These are phyloP conservation scores for Ceratobasidium sp. DNA, from an alignment of 1,284 basidiomycete species.

Conservation along the genomic window DNA sequence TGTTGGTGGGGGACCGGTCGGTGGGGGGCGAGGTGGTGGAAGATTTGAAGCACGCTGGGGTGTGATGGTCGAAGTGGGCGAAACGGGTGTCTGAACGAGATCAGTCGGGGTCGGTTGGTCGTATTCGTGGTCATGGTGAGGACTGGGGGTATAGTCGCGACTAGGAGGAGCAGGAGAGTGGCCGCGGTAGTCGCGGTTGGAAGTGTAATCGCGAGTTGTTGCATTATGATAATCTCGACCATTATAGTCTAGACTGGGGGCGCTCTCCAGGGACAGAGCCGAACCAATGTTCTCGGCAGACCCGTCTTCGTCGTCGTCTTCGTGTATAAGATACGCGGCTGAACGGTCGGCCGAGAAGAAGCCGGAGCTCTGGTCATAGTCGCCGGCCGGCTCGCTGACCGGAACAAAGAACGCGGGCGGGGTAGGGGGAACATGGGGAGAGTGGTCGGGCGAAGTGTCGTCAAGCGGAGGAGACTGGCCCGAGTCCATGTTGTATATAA, in stretches of 20 bases:
- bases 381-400: background rate
- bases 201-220: slow-evolving; percentile 41
- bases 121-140: slow-evolving; percentile 23
- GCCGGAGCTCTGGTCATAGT: slow-evolving; percentile 30
- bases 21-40: slow-evolving; percentile 73
- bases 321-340: slow-evolving; percentile 18
- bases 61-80: slow-evolving; percentile 33
- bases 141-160: slow-evolving; percentile 15
- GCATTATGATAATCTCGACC: slow-evolving; percentile 51
- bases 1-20: slow-evolving; percentile 68
- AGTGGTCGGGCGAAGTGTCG: slow-evolving; percentile 4
- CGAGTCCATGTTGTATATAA: slow-evolving; percentile 75
- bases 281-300: slow-evolving; percentile 60
- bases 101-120: slow-evolving; percentile 25
- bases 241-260: slow-evolving; percentile 53
- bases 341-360: slow-evolving; percentile 2
- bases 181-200: background rate
- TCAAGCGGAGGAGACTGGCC: background rate
- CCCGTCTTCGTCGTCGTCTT: slow-evolving; percentile 42
- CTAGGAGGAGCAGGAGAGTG: slow-evolving; percentile 4
- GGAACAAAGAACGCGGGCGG: slow-evolving; percentile 11
- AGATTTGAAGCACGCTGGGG: slow-evolving; percentile 62
- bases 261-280: slow-evolving; percentile 60
- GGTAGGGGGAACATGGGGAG: slow-evolving; percentile 6
- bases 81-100: slow-evolving; percentile 15